Evolutionary conservation across 73 alveolate species (phyloP).

Genomic region (Paramecium biaurelia): DNA sequence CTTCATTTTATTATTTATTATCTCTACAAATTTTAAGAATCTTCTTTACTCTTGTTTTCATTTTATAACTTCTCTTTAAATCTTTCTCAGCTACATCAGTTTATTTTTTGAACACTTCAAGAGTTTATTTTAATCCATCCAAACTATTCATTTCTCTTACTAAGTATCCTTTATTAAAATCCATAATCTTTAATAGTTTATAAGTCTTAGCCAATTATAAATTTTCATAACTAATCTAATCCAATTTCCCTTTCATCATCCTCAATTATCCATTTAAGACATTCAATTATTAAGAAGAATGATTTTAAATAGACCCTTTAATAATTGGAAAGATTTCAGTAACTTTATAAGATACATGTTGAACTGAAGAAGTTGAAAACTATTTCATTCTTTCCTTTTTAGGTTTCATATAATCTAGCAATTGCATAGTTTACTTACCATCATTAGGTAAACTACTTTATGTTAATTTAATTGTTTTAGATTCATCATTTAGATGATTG

Average conservation of each 20-base stretch:
- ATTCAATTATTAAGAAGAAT: constrained; percentile 1
- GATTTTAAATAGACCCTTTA: constrained; percentile 40
- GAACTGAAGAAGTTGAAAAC: constrained; percentile 36
- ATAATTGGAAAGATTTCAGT: constrained; percentile 52
- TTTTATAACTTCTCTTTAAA: constrained; percentile 55
- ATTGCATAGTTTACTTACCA: not conserved
- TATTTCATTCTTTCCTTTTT: constrained; percentile 21
- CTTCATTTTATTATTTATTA: constrained; percentile 74
- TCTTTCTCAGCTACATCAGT: constrained; percentile 65
- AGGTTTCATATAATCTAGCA: constrained; percentile 13
- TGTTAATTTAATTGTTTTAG: not conserved
- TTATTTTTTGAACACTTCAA: not conserved
- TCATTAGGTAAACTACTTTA: not conserved
- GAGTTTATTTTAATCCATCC: constrained; percentile 1
- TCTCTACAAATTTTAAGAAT: constrained; percentile 67
- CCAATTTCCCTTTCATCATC: constrained; percentile 35
- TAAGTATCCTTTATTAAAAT: constrained; percentile 25
- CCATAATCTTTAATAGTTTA: constrained; percentile 45
- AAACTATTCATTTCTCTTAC: constrained; percentile 1
- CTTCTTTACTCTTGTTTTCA: constrained; percentile 62
- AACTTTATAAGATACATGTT: not conserved
- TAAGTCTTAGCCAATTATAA: constrained; percentile 24
- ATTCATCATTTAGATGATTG: constrained; percentile 41
- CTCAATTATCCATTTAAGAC: not conserved
- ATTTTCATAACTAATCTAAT: constrained; percentile 33